Conservation (phyloP, 495 filamentous ascomycete species). For the Platismatia glauca region DNA sequence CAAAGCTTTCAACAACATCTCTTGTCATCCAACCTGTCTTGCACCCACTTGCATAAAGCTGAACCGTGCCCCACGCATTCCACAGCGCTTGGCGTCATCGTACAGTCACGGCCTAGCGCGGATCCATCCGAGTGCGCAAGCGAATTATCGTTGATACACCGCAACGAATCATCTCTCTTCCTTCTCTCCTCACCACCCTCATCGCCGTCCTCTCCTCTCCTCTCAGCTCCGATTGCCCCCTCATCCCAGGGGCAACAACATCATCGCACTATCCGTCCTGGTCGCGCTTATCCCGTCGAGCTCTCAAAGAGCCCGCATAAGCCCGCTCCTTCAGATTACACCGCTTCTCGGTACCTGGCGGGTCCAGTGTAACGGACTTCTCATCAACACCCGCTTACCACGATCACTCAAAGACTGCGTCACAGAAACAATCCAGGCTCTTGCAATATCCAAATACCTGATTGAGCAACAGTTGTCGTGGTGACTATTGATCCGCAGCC, state of each 20-base stretch:
- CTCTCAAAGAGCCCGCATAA: slow-evolving; percentile 9
- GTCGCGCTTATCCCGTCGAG: slow-evolving; percentile 8
- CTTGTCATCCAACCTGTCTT: not conserved
- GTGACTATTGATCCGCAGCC: slow-evolving; percentile 13
- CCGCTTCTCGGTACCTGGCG: slow-evolving; percentile 15
- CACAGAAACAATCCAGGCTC: not conserved
- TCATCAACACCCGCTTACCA: slow-evolving; percentile 1
- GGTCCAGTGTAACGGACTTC: slow-evolving; percentile 15
- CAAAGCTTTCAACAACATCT: slow-evolving; percentile 2
- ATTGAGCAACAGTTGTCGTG: slow-evolving; percentile 3
- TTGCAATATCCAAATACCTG: not conserved
- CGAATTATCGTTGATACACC: slow-evolving; percentile 18
- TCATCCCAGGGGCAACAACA: slow-evolving; percentile 9
- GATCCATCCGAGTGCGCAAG: slow-evolving; percentile 17
- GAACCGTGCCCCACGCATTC: slow-evolving; percentile 12
- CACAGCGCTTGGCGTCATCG: slow-evolving; percentile 13
- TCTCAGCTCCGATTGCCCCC: slow-evolving; percentile 3
- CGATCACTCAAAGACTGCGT: not conserved
- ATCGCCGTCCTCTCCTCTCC: slow-evolving; percentile 14
- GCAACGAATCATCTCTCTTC: slow-evolving; percentile 29
- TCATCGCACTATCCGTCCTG: slow-evolving; percentile 7
- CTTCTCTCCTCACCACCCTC: slow-evolving; percentile 22
- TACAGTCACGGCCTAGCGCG: slow-evolving; percentile 16
- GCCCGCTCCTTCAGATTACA: slow-evolving; percentile 18
- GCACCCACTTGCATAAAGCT: not conserved